Conservation (phyloP, 306 rosid genomes). For the Lupinus albus region DNA sequence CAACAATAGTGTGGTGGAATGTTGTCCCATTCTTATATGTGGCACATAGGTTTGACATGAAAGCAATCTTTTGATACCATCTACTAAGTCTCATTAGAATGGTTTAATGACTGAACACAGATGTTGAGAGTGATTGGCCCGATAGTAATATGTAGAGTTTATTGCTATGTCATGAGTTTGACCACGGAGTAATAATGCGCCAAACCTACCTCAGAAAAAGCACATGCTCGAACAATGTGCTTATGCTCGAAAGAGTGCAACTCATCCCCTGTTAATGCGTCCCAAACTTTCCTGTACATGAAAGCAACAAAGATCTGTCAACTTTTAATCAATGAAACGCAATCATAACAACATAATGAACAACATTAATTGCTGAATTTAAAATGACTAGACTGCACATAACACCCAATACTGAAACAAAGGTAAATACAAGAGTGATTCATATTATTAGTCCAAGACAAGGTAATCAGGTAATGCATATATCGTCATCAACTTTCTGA, state of each 20-base stretch:
- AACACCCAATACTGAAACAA: neutral
- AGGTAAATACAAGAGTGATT: conserved; percentile 3
- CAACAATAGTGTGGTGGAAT: neutral
- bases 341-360: neutral
- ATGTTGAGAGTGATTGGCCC: neutral
- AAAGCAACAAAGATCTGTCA: conserved; percentile 35
- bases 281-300: conserved; percentile 90
- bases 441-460: neutral
- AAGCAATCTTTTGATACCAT: neutral
- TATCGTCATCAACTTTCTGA: neutral
- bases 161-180: too few relatives aligned
- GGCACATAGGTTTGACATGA: neutral
- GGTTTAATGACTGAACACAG: too few relatives aligned
- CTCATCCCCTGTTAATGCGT: conserved; percentile 91
- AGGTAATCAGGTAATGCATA: neutral
- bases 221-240: conserved; percentile 96
- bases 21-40: neutral
- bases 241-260: conserved; percentile 95
- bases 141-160: neutral
- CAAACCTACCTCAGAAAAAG: conserved; percentile 81
- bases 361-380: neutral
- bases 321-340: neutral
- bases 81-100: too few relatives aligned
- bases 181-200: neutral
- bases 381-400: neutral